These are phyloP conservation scores for Nitzschia sp. DNA, from an alignment of 108 stramenopile genomes.

Conservation along the genomic window DNA sequence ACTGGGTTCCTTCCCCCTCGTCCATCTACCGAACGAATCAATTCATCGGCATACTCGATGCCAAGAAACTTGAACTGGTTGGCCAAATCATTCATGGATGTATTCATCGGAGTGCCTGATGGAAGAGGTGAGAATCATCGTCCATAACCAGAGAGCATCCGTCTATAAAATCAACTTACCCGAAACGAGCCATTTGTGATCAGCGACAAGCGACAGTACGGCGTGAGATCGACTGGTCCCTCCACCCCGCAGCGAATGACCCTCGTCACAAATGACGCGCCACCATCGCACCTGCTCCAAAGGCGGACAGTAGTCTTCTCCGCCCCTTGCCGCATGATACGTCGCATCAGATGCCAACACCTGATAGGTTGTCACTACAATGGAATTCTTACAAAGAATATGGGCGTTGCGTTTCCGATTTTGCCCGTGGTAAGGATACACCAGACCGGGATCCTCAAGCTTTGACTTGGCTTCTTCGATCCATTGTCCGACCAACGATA, in stretches of 20 bases:
- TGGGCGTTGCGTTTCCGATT: conserved; percentile 40
- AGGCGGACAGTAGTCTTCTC: conserved; percentile 34
- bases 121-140: background rate
- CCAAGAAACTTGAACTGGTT: conserved; percentile 49
- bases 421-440: conserved; percentile 53
- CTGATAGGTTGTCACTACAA: conserved; percentile 58
- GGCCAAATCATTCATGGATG: conserved; percentile 25
- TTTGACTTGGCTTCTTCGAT: conserved; percentile 46
- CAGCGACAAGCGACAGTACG: conserved; percentile 30
- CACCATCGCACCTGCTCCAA: conserved; percentile 53
- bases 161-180: conserved; percentile 16
- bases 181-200: conserved; percentile 47
- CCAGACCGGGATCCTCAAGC: conserved; percentile 44
- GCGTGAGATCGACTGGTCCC: conserved; percentile 21
- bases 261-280: conserved; percentile 63
- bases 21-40: background rate
- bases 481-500: conserved; percentile 1
- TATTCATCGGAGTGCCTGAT: conserved; percentile 22
- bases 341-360: conserved; percentile 36
- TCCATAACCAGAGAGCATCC: background rate
- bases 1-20: background rate
- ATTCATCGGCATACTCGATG: conserved; percentile 24
- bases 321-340: conserved; percentile 22
- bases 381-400: conserved; percentile 28
- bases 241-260: conserved; percentile 37